Base-by-base conservation (phyloP, 2,329 filamentous ascomycete genomes). In the Pseudogymnoascus sp. region DNA sequence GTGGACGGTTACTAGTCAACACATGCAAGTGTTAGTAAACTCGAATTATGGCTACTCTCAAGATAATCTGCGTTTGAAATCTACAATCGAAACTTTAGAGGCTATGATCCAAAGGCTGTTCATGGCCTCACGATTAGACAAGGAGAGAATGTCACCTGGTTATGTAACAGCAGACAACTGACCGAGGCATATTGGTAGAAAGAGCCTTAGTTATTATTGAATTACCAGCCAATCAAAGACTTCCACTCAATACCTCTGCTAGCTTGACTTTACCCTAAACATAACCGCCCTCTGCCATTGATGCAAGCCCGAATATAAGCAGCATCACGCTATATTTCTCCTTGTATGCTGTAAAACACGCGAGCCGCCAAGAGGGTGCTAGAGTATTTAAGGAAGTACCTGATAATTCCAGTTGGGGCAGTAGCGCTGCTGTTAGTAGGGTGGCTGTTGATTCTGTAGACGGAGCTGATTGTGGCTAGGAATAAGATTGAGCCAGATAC, bases 41-140 rank as follows among this genome's bases (percentile, higher is more conserved):
- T 49, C 23, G 5, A 49, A 49, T 28, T 49, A 49, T 49, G 6
- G 21, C 11, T 28, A 25, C 21, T 64, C 58, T 59, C 38, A 61
- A 31, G 55, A 67, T 8, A 16, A 62, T 45, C 23, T 60, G 23
- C 65, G 63, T 31, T 33, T 60, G 31, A 65, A 63, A 52, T 59
- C 63, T 41, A 64, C 63, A 37, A 59, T 66, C 23, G 62, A 63
- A 16, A 63, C 60, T 59, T 65, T 67, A 38, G 62, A 67, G 61
- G 66, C 64, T 61, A 55, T 67, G 21, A 65, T 67, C 45, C n/a
- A 61, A 52, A 60, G 55, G 61, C 61, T 65, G 8, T 35, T 59
- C 52, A 35, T 9, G 12, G 12, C n/a, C 3, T 37, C 52, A 25
- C 28, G 9, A 58, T 21, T 25, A 25, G 23, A 28, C 25, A 16